Percentiles rank a stretch among this genome's conserved stretches.
phyloP scores from a whole-genome alignment of 2,329 filamentous ascomycete genomes.

The Aspergillus chevalieri region DNA sequence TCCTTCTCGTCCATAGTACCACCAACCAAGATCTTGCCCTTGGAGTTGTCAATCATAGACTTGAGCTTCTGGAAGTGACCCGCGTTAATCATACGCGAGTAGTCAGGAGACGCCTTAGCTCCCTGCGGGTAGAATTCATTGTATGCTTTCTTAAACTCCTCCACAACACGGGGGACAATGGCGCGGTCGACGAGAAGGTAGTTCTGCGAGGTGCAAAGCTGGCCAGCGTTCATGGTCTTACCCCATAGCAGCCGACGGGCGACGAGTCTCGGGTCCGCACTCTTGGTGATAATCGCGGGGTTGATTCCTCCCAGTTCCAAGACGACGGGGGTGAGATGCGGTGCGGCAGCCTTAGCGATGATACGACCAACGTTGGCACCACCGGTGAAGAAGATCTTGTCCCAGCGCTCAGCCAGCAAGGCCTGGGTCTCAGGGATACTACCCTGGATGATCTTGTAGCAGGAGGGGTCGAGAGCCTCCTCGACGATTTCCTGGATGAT shows the following conservation, averaged over 20 bases:
- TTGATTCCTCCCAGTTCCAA: constrained; percentile 90
- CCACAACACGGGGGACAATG: constrained; percentile 65
- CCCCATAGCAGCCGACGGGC: constrained; percentile 82
- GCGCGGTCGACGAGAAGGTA: constrained; percentile 78
- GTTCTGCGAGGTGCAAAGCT: constrained; percentile 90
- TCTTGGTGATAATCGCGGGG: constrained; percentile 83
- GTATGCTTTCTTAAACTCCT: constrained; percentile 64
- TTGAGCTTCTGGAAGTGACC: constrained; percentile 76
- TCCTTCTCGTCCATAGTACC: constrained; percentile 74
- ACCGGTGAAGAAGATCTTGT: constrained; percentile 97
- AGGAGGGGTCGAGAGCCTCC: constrained; percentile 66
- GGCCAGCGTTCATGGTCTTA: constrained; percentile 79
- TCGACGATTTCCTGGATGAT: constrained; percentile 74
- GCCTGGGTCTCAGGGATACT: constrained; percentile 71
- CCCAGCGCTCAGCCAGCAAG: constrained; percentile 83
- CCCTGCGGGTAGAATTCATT: constrained; percentile 80
- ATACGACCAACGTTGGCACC: constrained; percentile 73
- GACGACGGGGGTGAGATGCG: constrained; percentile 77
- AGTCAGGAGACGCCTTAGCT: constrained; percentile 69
- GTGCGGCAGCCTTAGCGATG: constrained; percentile 81
- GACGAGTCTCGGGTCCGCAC: constrained; percentile 71
- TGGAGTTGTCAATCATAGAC: constrained; percentile 78
- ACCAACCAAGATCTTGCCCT: constrained; percentile 80
- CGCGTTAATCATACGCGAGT: constrained; percentile 72
- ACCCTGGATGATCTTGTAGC: constrained; percentile 75